Base-by-base conservation (phyloP, 768 basidiomycete genomes). In the Dioszegia crocea region DNA sequence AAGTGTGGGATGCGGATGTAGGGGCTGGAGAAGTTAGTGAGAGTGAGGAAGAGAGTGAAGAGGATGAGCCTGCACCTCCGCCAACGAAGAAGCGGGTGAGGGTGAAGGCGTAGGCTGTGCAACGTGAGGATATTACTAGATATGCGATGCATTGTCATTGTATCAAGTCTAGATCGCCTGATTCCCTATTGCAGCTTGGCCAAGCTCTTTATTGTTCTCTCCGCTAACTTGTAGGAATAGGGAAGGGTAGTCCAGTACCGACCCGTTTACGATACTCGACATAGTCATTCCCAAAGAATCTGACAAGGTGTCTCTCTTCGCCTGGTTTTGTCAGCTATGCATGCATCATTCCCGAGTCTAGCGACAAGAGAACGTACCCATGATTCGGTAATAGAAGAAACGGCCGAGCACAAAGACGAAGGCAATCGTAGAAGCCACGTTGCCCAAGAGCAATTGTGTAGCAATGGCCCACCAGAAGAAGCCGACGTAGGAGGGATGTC, bases 391-490 rank as follows among this genome's bases (percentile, higher is more conserved):
- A 57, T 85, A 83, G 78, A 99, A 99, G 81, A 98, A 99, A 47
- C 83, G 80, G 84, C 88, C 92, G 4, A 98, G 80, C 1, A 92
- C 76, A 36, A 83, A 62, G 1, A 81, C 68, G 70, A 88, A 98
- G 1, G 84, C 75, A 1, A 85, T 43, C 63, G 89, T 85, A 14
- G 85, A 85, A 16, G 91, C 29, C 0, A 88, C 84, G 72, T 98
- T 99, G 71, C 91, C 91, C 21, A 98, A 81, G 0, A 91, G 83
- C 36, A 98, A 78, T 74, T 99, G 96, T 0, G 91, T 96, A 1
- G 93, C 91, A 26, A 99, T 70, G 0, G 91, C 92, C 96, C 96
- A 98, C 76, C 94, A 98, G 77, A 89, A 94, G 80, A 97, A 99
- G 1, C 93, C 96, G 1, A 89, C 84, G 67, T 99, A 99, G 0